Base-by-base conservation (phyloP, 768 basidiomycete genomes). In the Pleurotus sapidus region DNA sequence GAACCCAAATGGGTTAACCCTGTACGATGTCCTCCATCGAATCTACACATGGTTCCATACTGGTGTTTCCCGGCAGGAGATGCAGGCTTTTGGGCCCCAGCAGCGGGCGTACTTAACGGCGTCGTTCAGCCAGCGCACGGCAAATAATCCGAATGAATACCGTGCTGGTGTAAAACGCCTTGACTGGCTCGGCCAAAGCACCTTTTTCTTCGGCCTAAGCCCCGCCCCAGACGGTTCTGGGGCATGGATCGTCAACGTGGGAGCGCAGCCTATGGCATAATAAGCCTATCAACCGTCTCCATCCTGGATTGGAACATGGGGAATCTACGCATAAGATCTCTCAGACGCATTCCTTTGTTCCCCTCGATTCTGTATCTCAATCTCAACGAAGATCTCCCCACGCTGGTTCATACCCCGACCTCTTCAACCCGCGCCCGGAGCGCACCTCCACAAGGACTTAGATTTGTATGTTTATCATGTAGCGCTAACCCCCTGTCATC, bases 1-100 rank as follows among this genome's bases (percentile, higher is more conserved):
- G 47, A 64, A 62, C 38, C 60, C 57, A 15, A 57, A 51, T 23
- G 64, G 64, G 11, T 59, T 64, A 27, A 64, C 64, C 18, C 39
- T 64, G 15, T 45, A 51, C 43, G 58, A 63, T 55, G 60, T 64
- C 24, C 58, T 62, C 12, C 46, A 24, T 18, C 57, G 50, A 15
- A 50, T 64, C 24, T 57, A 63, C 49, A 49, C 47, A 30, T 48
- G 53, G 23, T 58, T 64, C 20, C 59, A 63, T 37, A 40, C 30
- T 30, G 47, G 39, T 20, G 54, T 64, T 12, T 56, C 56, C 39
- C 57, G 55, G 50, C 56, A 56, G 20, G 64, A 62, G 58, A 63
- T 57, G 46, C n/a, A 42, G 20, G 38, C 56, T 9, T 57, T 61
- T 40, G 46, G 57, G 1, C 27, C 55, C 23, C 49, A 48, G 24